Percentiles rank a stretch among this genome's conserved stretches.
Conservation (phyloP, 495 filamentous ascomycete genomes). For the Aspergillus avenaceus region DNA sequence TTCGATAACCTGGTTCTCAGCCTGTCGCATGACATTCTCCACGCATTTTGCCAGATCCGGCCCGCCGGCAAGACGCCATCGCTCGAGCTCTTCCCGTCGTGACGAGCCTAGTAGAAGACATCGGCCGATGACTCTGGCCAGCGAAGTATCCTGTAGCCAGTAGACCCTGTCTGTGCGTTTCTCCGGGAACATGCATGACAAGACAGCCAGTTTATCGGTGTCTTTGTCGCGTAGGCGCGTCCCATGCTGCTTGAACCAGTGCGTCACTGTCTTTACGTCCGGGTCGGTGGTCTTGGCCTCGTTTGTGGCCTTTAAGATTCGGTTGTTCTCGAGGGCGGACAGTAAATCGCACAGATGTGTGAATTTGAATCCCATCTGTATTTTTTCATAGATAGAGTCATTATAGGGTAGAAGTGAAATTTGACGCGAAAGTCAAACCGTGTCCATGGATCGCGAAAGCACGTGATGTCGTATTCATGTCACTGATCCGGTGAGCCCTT, state of each 20-base stretch:
- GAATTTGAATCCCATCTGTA: constrained; percentile 62
- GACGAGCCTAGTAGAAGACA: constrained; percentile 57
- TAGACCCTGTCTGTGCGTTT: constrained; percentile 74
- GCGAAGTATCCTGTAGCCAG: constrained; percentile 51
- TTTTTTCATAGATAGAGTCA: background rate
- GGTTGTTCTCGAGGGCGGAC: constrained; percentile 46
- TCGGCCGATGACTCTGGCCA: constrained; percentile 61
- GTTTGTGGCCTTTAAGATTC: constrained; percentile 34
- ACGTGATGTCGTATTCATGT: too few relatives aligned
- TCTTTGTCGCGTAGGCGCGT: constrained; percentile 44
- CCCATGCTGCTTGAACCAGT: constrained; percentile 60
- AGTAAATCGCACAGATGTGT: constrained; percentile 57
- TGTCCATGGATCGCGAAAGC: constrained; percentile 35
- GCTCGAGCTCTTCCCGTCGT: constrained; percentile 55
- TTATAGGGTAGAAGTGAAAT: background rate
- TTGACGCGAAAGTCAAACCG: constrained; percentile 8
- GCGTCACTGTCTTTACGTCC: constrained; percentile 35
- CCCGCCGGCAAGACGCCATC: constrained; percentile 53
- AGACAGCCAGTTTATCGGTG: constrained; percentile 54
- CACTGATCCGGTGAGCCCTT: too few relatives aligned
- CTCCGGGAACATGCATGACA: constrained; percentile 72
- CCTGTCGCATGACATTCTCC: constrained; percentile 58
- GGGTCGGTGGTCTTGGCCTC: constrained; percentile 25
- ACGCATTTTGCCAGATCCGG: constrained; percentile 69
- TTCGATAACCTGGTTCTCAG: constrained; percentile 45